Conservation (phyloP, 352 stramenopile genomes). For the Phytophthora cactorum region DNA sequence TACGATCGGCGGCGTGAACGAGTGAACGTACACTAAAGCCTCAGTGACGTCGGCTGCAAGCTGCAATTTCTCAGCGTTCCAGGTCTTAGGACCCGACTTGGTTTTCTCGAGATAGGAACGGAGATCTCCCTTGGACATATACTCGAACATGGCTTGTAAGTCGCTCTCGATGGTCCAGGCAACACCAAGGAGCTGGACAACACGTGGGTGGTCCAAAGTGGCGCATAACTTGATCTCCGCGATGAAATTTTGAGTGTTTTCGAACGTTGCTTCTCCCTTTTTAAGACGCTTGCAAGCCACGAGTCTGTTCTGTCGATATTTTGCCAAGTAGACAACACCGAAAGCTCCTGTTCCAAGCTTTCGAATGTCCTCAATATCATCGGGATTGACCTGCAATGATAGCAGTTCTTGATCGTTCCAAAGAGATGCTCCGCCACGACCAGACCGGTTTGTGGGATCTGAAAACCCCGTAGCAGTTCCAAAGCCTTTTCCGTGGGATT, state of each 20-base stretch:
- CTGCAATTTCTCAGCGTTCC: conserved; percentile 53
- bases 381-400: conserved; percentile 48
- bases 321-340: conserved; percentile 54
- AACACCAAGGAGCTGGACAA: conserved; percentile 70
- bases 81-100: conserved; percentile 29
- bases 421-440: conserved; percentile 21
- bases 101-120: conserved; percentile 45
- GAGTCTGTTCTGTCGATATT: conserved; percentile 44
- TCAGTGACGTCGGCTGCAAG: conserved; percentile 59
- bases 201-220: conserved; percentile 61
- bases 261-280: conserved; percentile 46
- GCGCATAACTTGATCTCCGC: conserved; percentile 77
- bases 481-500: conserved; percentile 21
- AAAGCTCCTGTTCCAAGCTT: conserved; percentile 56
- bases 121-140: conserved; percentile 67
- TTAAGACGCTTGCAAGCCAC: conserved; percentile 62
- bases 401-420: conserved; percentile 67
- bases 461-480: conserved; percentile 26
- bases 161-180: conserved; percentile 66
- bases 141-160: conserved; percentile 71
- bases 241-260: conserved; percentile 57
- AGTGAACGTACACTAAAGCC: conserved; percentile 68
- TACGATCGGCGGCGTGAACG: conserved; percentile 54
- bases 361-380: conserved; percentile 59
- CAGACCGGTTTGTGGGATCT: conserved; percentile 14